These are phyloP conservation scores for Ceratocystis huliohia DNA, from an alignment of 2,329 filamentous ascomycete genomes.

Conservation along the genomic window DNA sequence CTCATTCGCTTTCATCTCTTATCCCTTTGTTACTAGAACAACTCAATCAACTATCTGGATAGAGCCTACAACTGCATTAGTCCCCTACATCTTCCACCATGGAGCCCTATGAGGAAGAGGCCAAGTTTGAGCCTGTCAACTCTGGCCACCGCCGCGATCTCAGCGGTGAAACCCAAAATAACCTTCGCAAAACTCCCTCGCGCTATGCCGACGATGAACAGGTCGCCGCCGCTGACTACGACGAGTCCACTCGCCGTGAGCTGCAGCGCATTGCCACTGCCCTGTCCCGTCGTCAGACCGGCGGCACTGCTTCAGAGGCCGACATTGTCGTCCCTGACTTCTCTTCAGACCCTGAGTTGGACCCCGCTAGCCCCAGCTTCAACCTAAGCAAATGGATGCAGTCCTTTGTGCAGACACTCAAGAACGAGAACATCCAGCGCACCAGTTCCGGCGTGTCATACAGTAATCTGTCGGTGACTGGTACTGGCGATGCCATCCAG, in stretches of 20 bases:
- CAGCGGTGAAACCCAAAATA: slow-evolving; percentile 7
- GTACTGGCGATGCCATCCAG: slow-evolving; percentile 53
- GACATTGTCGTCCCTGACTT: slow-evolving; percentile 11
- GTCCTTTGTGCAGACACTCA: slow-evolving; percentile 32
- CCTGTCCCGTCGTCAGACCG: slow-evolving; percentile 29
- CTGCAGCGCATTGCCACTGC: slow-evolving; percentile 32
- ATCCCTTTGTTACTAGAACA: too few species aligned
- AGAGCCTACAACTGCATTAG: not conserved
- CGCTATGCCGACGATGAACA: slow-evolving; percentile 4
- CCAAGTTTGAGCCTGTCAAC: not conserved
- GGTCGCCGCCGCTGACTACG: slow-evolving; percentile 16
- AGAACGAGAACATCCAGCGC: slow-evolving; percentile 42
- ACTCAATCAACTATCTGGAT: too few species aligned
- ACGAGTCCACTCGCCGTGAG: slow-evolving; percentile 29
- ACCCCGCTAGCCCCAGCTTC: slow-evolving; percentile 32
- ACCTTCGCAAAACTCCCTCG: not conserved
- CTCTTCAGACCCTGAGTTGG: slow-evolving; percentile 27
- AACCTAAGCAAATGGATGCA: slow-evolving; percentile 34
- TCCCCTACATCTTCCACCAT: not conserved
- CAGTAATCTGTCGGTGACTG: slow-evolving; percentile 52
- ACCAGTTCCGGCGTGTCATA: slow-evolving; percentile 49
- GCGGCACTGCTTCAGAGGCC: slow-evolving; percentile 23
- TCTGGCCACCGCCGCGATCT: not conserved
- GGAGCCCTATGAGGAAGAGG: slow-evolving; percentile 9
- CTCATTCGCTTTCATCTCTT: not conserved